Percentiles rank a stretch among this genome's conserved stretches.
These are phyloP conservation scores for Xylaria acuta DNA, from an alignment of 495 filamentous ascomycete species.

Conservation along the genomic window DNA sequence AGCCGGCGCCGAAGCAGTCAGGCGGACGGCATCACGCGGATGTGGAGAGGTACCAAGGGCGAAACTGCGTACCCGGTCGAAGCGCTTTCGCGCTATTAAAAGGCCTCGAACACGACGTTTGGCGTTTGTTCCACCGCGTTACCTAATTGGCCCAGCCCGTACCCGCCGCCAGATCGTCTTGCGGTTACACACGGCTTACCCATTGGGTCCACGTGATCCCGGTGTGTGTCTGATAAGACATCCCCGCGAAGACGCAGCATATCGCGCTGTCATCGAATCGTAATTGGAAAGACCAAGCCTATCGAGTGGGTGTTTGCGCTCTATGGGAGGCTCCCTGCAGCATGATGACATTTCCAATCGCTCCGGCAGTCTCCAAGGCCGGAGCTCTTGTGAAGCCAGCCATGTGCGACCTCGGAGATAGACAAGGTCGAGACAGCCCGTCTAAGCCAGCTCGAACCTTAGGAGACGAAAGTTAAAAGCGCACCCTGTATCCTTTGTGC, in stretches of 20 bases:
- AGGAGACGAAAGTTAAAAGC: slow-evolving; percentile 20
- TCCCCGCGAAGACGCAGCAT: slow-evolving; percentile 31
- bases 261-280: slow-evolving; percentile 38
- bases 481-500: slow-evolving; percentile 3
- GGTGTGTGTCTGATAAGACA: slow-evolving; percentile 35
- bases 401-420: slow-evolving; percentile 44
- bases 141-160: slow-evolving; percentile 39
- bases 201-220: slow-evolving; percentile 37
- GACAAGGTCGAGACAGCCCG: slow-evolving; percentile 24
- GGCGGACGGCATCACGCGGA: neutral
- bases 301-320: slow-evolving; percentile 29
- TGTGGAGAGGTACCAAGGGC: slow-evolving; percentile 12
- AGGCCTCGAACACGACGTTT: slow-evolving; percentile 17
- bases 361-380: slow-evolving; percentile 28
- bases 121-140: slow-evolving; percentile 27
- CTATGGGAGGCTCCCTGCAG: slow-evolving; percentile 27
- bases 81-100: slow-evolving; percentile 15
- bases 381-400: slow-evolving; percentile 22
- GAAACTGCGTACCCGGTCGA: neutral
- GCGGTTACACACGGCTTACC: slow-evolving; percentile 40
- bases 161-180: slow-evolving; percentile 4
- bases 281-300: slow-evolving; percentile 37
- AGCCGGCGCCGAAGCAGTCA: slow-evolving; percentile 3
- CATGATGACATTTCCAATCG: slow-evolving; percentile 28
- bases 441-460: slow-evolving; percentile 19